Evolutionary conservation across 2,329 filamentous ascomycete species (phyloP).

Genomic region (Epicoccum nigrum): DNA sequence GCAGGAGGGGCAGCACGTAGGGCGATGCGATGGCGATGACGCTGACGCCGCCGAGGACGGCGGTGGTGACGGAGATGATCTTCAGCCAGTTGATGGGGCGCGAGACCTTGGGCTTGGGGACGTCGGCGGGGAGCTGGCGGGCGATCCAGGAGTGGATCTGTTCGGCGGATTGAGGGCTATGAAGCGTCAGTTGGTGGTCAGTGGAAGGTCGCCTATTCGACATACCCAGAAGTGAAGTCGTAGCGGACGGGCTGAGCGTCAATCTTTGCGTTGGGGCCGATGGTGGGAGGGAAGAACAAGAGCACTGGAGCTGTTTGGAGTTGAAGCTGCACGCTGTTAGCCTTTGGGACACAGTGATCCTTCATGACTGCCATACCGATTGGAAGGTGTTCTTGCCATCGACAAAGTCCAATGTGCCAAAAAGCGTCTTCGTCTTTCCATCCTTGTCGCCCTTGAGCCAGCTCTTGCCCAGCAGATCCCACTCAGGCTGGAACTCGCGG

Average conservation of each 20-base stretch:
- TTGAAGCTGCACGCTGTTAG: constrained; percentile 70
- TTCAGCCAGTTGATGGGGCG: constrained; percentile 88
- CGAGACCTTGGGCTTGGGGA: constrained; percentile 74
- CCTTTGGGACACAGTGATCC: not conserved
- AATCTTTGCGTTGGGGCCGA: constrained; percentile 76
- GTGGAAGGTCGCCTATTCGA: not conserved
- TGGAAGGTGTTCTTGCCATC: constrained; percentile 86
- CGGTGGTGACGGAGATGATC: constrained; percentile 70
- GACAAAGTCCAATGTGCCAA: constrained; percentile 84
- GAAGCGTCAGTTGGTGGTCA: constrained; percentile 4
- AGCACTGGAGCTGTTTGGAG: constrained; percentile 94
- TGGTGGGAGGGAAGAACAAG: constrained; percentile 83
- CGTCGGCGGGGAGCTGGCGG: constrained; percentile 72
- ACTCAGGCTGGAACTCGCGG: constrained; percentile 91
- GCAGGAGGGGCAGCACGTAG: constrained; percentile 79
- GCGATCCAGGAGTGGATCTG: constrained; percentile 78
- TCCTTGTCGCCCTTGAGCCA: constrained; percentile 86
- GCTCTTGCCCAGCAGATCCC: constrained; percentile 82
- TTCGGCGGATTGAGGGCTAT: constrained; percentile 76
- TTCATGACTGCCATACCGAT: constrained; percentile 64
- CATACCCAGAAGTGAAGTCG: constrained; percentile 83
- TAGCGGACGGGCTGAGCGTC: constrained; percentile 75
- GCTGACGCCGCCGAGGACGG: constrained; percentile 73
- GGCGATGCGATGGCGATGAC: constrained; percentile 74
- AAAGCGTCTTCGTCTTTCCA: constrained; percentile 74